These are phyloP conservation scores for Termitomyces sp. DNA, from an alignment of 768 basidiomycete species.

Conservation along the genomic window DNA sequence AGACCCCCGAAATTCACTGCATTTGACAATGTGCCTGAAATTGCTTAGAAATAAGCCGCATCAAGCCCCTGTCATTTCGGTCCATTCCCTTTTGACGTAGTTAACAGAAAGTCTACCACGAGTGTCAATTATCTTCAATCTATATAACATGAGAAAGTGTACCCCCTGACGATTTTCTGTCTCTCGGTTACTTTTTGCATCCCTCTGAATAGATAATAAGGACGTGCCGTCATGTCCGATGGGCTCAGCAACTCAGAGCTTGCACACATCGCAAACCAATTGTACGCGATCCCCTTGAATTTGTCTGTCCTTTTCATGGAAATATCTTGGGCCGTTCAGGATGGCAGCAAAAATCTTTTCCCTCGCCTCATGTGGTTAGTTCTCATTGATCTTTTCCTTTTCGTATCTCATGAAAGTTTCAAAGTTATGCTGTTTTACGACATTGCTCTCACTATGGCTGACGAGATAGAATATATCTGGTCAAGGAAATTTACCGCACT, in stretches of 20 bases:
- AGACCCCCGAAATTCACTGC: no score
- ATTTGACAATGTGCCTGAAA: background rate
- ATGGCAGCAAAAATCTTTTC: conserved; percentile 32
- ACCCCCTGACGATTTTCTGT: background rate
- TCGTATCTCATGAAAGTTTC: background rate
- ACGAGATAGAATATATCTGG: background rate
- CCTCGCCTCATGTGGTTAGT: conserved; percentile 29
- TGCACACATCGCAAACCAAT: background rate
- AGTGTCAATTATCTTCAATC: background rate
- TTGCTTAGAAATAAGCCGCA: background rate
- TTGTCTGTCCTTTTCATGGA: background rate
- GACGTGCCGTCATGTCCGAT: background rate
- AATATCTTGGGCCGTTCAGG: conserved; percentile 10
- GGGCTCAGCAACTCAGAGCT: background rate
- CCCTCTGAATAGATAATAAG: background rate
- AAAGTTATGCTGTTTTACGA: conserved; percentile 14
- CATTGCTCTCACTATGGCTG: background rate
- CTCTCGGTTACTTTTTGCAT: background rate
- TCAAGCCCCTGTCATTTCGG: no score
- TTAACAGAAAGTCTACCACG: background rate
- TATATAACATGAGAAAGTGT: background rate
- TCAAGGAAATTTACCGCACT: background rate
- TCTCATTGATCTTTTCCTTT: background rate
- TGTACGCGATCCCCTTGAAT: background rate
- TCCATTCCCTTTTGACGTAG: no score